phyloP scores from a whole-genome alignment of 2,329 filamentous ascomycete species.

The Botrytis fragariae region DNA sequence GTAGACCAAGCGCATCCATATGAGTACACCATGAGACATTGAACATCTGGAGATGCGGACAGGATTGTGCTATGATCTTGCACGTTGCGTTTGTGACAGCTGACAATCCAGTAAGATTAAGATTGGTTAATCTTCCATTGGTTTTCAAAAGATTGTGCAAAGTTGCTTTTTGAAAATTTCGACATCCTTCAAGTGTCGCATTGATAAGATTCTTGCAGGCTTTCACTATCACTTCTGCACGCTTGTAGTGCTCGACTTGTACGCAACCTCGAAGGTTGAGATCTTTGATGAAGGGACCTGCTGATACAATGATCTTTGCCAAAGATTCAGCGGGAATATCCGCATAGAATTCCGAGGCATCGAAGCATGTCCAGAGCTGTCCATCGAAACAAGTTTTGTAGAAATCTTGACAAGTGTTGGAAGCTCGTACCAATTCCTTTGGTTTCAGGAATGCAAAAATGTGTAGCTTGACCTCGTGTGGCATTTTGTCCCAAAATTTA shows the following conservation, averaged over 20 bases:
- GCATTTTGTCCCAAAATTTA: conserved; percentile 79
- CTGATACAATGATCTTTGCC: conserved; percentile 77
- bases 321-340: conserved; percentile 82
- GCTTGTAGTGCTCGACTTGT: conserved; percentile 80
- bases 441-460: conserved; percentile 75
- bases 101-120: conserved; percentile 81
- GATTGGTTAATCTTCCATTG: conserved; percentile 74
- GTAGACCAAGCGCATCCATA: conserved; percentile 74
- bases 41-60: conserved; percentile 75
- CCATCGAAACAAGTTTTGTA: conserved; percentile 87
- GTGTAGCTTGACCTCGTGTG: conserved; percentile 75
- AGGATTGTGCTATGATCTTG: conserved; percentile 79
- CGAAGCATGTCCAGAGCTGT: conserved; percentile 84
- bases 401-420: conserved; percentile 74
- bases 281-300: conserved; percentile 86
- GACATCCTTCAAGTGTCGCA: conserved; percentile 84
- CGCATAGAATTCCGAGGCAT: conserved; percentile 82
- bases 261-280: conserved; percentile 89
- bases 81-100: conserved; percentile 81
- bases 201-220: conserved; percentile 84
- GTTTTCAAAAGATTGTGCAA: conserved; percentile 72
- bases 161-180: conserved; percentile 75
- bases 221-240: conserved; percentile 72
- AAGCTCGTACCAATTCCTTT: conserved; percentile 76
- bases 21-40: conserved; percentile 94